Conservation (phyloP, 345 rosid species). For the Lumnitzera racemosa region DNA sequence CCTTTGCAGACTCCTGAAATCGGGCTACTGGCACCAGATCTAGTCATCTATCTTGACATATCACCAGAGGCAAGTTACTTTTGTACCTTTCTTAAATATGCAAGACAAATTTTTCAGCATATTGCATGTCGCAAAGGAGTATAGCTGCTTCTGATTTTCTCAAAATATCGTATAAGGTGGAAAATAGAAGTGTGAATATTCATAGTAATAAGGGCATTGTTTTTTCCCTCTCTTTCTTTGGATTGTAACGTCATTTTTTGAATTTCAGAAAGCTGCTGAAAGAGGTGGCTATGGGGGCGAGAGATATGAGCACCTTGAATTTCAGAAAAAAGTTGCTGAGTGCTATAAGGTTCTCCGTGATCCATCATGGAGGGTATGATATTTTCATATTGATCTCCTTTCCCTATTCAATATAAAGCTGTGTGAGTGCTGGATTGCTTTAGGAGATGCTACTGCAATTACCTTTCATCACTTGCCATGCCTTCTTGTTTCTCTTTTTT, state of each 20-base stretch:
- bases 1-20: constrained; percentile 57
- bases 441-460: not conserved
- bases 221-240: not conserved
- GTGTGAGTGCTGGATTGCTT: not conserved
- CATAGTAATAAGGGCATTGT: not conserved
- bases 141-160: not conserved
- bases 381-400: not conserved
- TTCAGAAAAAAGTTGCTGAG: constrained; percentile 67
- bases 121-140: not conserved
- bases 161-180: not conserved
- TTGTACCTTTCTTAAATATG: not conserved
- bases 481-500: no score
- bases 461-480: no score
- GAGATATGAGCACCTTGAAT: constrained; percentile 81
- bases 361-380: constrained; percentile 77
- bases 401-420: not conserved
- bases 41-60: constrained; percentile 67
- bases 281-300: constrained; percentile 96
- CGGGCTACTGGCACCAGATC: constrained; percentile 79
- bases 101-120: not conserved
- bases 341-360: constrained; percentile 51
- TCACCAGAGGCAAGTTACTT: constrained; percentile 54
- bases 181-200: not conserved
- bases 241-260: not conserved
- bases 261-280: constrained; percentile 72